A percentile compares a stretch with the other conserved stretches of the same genome.
Conservation (phyloP, 345 rosid genomes). For the Eucalyptus tenuipes region DNA sequence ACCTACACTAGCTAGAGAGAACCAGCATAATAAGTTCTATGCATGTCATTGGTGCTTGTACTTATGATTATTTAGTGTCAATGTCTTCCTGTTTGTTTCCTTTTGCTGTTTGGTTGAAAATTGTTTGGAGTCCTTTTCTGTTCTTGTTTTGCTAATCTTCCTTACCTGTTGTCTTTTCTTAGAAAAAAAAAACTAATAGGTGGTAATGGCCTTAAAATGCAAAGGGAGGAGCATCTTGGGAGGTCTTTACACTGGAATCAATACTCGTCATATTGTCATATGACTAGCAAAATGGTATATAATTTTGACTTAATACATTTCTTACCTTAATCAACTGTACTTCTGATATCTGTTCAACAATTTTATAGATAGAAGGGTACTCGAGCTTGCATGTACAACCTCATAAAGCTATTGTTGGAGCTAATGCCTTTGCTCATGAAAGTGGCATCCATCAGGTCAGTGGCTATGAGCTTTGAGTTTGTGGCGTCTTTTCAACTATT, state of each 20-base stretch:
- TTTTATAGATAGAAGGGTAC: conserved; percentile 73
- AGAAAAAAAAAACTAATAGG: conserved; percentile 16
- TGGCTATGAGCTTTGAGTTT: background rate
- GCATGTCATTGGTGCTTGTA: background rate
- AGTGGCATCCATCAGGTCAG: conserved; percentile 88
- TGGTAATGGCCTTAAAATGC: conserved; percentile 85
- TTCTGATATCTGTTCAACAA: background rate
- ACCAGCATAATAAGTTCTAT: background rate
- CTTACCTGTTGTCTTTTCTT: background rate
- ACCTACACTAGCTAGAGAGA: background rate
- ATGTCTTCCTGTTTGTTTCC: background rate
- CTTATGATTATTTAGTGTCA: background rate
- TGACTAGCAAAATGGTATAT: conserved; percentile 93
- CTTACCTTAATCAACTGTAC: background rate
- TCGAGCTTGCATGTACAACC: conserved; percentile 84
- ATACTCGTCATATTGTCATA: conserved; percentile 63
- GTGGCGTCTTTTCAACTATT: background rate
- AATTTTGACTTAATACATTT: background rate
- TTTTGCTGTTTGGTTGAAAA: background rate
- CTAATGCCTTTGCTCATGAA: conserved; percentile 95
- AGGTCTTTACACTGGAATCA: conserved; percentile 70
- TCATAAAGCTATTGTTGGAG: conserved; percentile 95
- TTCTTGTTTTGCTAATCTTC: background rate
- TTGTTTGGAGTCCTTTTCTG: background rate
- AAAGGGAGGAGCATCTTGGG: conserved; percentile 66